These are phyloP conservation scores for Omphalotus guepiniiformis DNA, from an alignment of 768 basidiomycete species.

Conservation along the genomic window DNA sequence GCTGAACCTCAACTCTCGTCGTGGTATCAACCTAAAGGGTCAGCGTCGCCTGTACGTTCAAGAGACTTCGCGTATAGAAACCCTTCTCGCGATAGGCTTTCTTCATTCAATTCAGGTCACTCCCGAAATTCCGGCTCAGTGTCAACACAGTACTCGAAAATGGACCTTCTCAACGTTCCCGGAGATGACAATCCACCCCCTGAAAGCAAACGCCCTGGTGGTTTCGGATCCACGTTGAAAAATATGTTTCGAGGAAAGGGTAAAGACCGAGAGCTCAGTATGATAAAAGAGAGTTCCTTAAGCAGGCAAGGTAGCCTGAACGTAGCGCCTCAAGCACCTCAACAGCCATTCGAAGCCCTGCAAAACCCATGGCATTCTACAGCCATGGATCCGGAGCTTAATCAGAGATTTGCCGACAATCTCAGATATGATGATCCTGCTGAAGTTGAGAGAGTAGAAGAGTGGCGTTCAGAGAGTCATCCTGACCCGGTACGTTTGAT, in stretches of 20 bases:
- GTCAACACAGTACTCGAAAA: too few relatives aligned
- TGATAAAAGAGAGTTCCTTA: conserved; percentile 4
- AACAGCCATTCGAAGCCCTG: not conserved
- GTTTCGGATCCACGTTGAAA: not conserved
- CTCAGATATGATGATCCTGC: conserved; percentile 26
- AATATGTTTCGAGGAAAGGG: conserved; percentile 2
- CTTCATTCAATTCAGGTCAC: too few relatives aligned
- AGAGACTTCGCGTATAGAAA: too few relatives aligned
- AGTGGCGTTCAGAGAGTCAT: conserved; percentile 1
- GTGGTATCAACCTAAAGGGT: conserved; percentile 2
- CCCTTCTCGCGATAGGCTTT: too few relatives aligned
- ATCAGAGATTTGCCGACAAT: conserved; percentile 26
- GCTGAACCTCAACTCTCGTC: not conserved
- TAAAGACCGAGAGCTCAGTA: conserved; percentile 1
- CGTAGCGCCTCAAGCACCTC: not conserved
- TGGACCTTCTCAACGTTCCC: too few relatives aligned
- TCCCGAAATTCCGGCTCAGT: too few relatives aligned
- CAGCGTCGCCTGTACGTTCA: too few relatives aligned
- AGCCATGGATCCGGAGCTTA: too few relatives aligned
- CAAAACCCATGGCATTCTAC: not conserved
- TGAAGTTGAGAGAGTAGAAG: conserved; percentile 21
- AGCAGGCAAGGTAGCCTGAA: conserved; percentile 6
- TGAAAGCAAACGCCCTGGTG: not conserved
- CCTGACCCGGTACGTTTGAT: not conserved
- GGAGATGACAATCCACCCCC: not conserved